phyloP scores from a whole-genome alignment of 2,329 filamentous ascomycete genomes.

The Herpotrichia juniperi region DNA sequence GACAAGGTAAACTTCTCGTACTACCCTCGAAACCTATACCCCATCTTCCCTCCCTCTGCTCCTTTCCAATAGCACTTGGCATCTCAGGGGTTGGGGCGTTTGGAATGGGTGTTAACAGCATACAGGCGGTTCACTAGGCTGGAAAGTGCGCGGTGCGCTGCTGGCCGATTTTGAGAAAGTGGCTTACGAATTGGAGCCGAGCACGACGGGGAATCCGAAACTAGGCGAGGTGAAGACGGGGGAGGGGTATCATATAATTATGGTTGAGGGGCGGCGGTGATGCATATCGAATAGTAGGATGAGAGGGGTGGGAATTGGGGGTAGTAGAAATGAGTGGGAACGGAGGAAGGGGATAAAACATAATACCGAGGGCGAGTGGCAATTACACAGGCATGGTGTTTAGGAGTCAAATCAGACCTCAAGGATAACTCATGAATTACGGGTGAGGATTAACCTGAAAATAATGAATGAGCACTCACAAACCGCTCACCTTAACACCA shows the following conservation, averaged over 20 bases:
- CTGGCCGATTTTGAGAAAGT: constrained; percentile 74
- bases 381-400: too few species aligned
- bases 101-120: background rate
- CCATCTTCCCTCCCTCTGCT: background rate
- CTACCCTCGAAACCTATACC: background rate
- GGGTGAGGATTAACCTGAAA: too few species aligned
- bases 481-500: too few species aligned
- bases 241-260: constrained; percentile 81
- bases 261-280: constrained; percentile 72
- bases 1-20: constrained; percentile 53
- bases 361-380: too few species aligned
- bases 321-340: background rate
- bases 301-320: background rate
- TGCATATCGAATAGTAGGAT: constrained; percentile 5
- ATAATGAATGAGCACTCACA: too few species aligned
- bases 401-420: too few species aligned
- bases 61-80: background rate
- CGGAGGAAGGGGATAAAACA: too few species aligned
- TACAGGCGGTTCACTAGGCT: constrained; percentile 72
- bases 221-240: constrained; percentile 74
- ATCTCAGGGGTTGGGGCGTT: background rate
- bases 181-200: constrained; percentile 71
- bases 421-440: too few species aligned
- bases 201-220: constrained; percentile 68
- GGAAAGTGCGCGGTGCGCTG: constrained; percentile 72